A percentile compares a stretch with the other conserved stretches of the same genome.
Evolutionary conservation across 2,329 filamentous ascomycete genomes (phyloP).

Genomic region (Alternaria dauci): DNA sequence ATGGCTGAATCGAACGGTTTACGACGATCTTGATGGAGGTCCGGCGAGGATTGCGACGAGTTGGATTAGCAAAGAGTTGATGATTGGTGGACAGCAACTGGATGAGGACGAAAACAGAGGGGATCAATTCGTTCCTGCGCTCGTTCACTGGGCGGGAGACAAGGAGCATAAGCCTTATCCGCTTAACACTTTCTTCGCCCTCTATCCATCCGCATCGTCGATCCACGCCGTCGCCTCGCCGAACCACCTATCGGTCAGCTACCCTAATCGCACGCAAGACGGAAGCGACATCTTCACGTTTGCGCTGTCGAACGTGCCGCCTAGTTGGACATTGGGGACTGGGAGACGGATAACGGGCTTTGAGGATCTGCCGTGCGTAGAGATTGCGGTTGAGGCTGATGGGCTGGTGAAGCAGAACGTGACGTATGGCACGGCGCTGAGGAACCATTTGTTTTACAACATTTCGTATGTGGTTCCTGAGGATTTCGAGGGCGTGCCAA

Average conservation of each 20-base stretch:
- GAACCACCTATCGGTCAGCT: conserved; percentile 27
- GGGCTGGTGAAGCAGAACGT: conserved; percentile 51
- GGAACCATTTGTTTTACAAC: conserved; percentile 57
- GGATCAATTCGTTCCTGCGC: conserved; percentile 52
- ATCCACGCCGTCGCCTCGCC: conserved; percentile 52
- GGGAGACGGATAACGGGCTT: conserved; percentile 22
- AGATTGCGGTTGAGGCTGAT: conserved; percentile 50
- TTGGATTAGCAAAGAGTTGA: conserved; percentile 55
- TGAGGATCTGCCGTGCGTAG: conserved; percentile 46
- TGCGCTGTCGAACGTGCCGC: conserved; percentile 28
- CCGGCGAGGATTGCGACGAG: conserved; percentile 48
- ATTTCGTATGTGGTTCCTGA: conserved; percentile 57
- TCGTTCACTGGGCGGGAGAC: conserved; percentile 59
- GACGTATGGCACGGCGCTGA: conserved; percentile 50
- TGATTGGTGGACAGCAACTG: conserved; percentile 49
- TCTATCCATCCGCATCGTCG: conserved; percentile 54
- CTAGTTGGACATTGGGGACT: conserved; percentile 23
- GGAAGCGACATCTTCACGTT: conserved; percentile 33
- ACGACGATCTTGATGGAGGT: conserved; percentile 46
- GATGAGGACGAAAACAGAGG: conserved; percentile 25
- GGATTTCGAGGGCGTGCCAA: conserved; percentile 52
- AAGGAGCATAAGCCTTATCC: conserved; percentile 42
- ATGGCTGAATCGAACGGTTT: conserved; percentile 13
- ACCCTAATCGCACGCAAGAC: conserved; percentile 30
- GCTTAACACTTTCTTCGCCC: conserved; percentile 23